These are phyloP conservation scores for Bipolaris victoriae DNA, from an alignment of 2,329 filamentous ascomycete species.

Conservation along the genomic window DNA sequence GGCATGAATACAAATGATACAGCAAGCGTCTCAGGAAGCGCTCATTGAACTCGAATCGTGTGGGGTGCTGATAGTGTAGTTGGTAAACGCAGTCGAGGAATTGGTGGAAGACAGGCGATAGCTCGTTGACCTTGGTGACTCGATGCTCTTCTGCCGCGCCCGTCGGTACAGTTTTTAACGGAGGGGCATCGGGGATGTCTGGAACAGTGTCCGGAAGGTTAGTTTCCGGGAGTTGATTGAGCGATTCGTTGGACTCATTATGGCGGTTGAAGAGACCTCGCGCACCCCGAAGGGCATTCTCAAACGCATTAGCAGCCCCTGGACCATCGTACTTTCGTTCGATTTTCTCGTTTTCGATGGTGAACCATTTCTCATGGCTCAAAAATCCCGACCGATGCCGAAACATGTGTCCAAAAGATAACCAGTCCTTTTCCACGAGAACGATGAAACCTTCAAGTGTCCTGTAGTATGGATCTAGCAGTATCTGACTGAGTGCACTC, in stretches of 20 bases:
- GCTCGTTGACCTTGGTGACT: slow-evolving; percentile 83
- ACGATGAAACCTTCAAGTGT: slow-evolving; percentile 95
- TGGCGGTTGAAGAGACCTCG: slow-evolving; percentile 89
- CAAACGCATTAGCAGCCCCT: slow-evolving; percentile 74
- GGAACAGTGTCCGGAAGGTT: slow-evolving; percentile 60
- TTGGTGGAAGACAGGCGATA: slow-evolving; percentile 96
- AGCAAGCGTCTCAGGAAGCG: slow-evolving; percentile 86
- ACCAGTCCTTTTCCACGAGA: slow-evolving; percentile 94
- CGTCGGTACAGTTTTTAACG: slow-evolving; percentile 44
- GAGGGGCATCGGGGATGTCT: slow-evolving; percentile 53
- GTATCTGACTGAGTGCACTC: slow-evolving; percentile 87
- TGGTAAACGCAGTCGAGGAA: slow-evolving; percentile 96
- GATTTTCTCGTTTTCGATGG: slow-evolving; percentile 79
- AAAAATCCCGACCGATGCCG: slow-evolving; percentile 87
- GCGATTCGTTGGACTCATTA: slow-evolving; percentile 68
- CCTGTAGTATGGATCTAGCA: slow-evolving; percentile 93
- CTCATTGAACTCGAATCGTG: slow-evolving; percentile 95
- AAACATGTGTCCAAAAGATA: slow-evolving; percentile 98
- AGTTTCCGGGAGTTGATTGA: slow-evolving; percentile 58
- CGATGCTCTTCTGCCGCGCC: slow-evolving; percentile 63
- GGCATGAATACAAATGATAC: slow-evolving; percentile 93
- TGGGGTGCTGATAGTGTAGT: slow-evolving; percentile 81
- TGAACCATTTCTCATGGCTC: slow-evolving; percentile 93
- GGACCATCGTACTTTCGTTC: slow-evolving; percentile 52
- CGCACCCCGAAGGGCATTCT: slow-evolving; percentile 82